These are phyloP conservation scores for Fusarium keratoplasticum DNA, from an alignment of 2,329 filamentous ascomycete species.

Conservation along the genomic window DNA sequence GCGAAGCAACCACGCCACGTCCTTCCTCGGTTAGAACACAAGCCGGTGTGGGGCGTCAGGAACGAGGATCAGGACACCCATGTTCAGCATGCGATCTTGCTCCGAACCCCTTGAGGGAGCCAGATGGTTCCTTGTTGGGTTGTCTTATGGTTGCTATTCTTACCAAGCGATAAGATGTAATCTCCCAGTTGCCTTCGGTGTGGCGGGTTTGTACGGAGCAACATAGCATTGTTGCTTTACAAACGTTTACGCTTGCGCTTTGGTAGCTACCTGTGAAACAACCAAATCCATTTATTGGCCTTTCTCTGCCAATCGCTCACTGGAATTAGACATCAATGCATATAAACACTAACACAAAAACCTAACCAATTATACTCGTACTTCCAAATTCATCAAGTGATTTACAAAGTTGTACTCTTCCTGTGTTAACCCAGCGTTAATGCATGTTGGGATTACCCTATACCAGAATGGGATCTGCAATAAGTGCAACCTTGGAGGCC, in stretches of 20 bases:
- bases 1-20: not conserved
- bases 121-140: not conserved
- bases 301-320: not conserved
- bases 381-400: not conserved
- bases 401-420: not conserved
- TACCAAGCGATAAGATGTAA: not conserved
- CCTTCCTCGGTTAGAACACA: not conserved
- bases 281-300: no score
- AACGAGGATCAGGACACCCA: not conserved
- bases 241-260: no score
- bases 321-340: not conserved
- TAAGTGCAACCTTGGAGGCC: not conserved
- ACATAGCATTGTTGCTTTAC: not conserved
- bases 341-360: not conserved
- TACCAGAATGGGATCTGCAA: not conserved
- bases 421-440: not conserved
- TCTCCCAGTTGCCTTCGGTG: not conserved
- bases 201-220: not conserved
- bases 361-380: not conserved
- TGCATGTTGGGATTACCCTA: not conserved
- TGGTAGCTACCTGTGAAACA: no score
- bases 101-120: not conserved
- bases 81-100: not conserved
- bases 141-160: not conserved
- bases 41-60: not conserved